These are phyloP conservation scores for Rhododendron griersonianum DNA, from an alignment of 148 eudicot species.

Conservation along the genomic window DNA sequence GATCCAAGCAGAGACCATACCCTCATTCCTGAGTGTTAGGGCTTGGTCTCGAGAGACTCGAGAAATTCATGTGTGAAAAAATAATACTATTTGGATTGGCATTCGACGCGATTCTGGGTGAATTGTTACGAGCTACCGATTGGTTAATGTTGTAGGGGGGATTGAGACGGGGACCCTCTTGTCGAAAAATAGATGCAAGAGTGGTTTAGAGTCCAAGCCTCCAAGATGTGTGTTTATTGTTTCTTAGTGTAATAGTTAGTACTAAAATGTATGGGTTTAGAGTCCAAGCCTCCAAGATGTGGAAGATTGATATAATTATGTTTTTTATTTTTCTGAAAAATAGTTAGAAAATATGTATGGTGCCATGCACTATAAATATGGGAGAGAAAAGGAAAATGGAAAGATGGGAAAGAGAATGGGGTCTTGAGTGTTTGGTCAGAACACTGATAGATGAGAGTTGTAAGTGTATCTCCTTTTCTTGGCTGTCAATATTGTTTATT, in stretches of 20 bases:
- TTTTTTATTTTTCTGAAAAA: neutral
- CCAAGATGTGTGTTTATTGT: neutral
- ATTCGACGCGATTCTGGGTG: neutral
- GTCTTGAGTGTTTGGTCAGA: neutral
- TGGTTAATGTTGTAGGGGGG: slow-evolving; percentile 1
- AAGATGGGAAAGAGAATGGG: neutral
- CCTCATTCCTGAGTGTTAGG: slow-evolving; percentile 78
- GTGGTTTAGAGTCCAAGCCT: slow-evolving; percentile 11
- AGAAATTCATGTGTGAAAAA: neutral
- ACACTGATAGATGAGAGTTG: neutral
- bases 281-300: neutral
- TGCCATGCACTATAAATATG: neutral
- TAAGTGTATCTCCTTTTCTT: neutral
- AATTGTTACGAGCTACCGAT: neutral
- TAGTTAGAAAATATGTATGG: neutral
- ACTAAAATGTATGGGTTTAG: neutral
- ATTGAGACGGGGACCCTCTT: slow-evolving; percentile 16
- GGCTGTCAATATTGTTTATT: neutral
- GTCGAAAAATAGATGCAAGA: neutral
- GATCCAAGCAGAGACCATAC: slow-evolving; percentile 75
- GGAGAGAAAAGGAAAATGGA: neutral
- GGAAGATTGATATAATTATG: neutral
- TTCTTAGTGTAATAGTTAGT: neutral
- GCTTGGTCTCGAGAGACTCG: neutral
- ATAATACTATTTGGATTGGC: neutral